These are phyloP conservation scores for Dichomitus squalens DNA, from an alignment of 1,284 basidiomycete genomes.

Conservation along the genomic window DNA sequence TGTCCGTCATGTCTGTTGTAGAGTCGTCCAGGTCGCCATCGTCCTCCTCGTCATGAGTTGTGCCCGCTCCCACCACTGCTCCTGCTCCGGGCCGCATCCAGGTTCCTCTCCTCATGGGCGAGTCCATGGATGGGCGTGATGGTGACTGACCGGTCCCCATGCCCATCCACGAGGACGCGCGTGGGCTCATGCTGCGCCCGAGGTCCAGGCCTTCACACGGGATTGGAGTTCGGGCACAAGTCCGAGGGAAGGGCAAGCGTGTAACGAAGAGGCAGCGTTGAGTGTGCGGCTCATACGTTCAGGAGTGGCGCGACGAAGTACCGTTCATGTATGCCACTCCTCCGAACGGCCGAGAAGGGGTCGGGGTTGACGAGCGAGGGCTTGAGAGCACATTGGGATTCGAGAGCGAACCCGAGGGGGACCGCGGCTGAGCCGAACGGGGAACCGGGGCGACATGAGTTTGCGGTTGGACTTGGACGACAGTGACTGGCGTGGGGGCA, in stretches of 20 bases:
- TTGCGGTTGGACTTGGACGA: constrained; percentile 10
- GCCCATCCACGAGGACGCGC: constrained; percentile 33
- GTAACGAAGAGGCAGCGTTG: constrained; percentile 14
- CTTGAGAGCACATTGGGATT: neutral
- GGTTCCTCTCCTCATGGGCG: neutral
- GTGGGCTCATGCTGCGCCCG: constrained; percentile 29
- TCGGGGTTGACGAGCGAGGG: constrained; percentile 30
- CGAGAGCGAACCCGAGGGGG: constrained; percentile 12
- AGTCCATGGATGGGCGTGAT: neutral
- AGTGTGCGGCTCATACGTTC: constrained; percentile 23
- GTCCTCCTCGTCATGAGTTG: constrained; percentile 28
- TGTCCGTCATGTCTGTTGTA: constrained; percentile 31
- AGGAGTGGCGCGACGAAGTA: constrained; percentile 31
- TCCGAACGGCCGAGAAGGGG: constrained; percentile 31
- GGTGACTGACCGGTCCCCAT: constrained; percentile 3
- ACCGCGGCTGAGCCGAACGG: constrained; percentile 20
- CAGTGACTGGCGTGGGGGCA: constrained; percentile 6
- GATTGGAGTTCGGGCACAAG: too few relatives aligned
- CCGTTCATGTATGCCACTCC: constrained; percentile 35
- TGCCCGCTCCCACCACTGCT: constrained; percentile 26
- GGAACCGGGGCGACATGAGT: constrained; percentile 21
- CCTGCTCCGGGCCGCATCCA: constrained; percentile 1
- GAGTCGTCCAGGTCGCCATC: constrained; percentile 35
- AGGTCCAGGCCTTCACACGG: constrained; percentile 22
- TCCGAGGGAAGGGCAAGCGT: neutral